A percentile compares a stretch with the other conserved stretches of the same genome.
These are phyloP conservation scores for Neofusicoccum parvum DNA, from an alignment of 2,329 filamentous ascomycete species.

Conservation along the genomic window DNA sequence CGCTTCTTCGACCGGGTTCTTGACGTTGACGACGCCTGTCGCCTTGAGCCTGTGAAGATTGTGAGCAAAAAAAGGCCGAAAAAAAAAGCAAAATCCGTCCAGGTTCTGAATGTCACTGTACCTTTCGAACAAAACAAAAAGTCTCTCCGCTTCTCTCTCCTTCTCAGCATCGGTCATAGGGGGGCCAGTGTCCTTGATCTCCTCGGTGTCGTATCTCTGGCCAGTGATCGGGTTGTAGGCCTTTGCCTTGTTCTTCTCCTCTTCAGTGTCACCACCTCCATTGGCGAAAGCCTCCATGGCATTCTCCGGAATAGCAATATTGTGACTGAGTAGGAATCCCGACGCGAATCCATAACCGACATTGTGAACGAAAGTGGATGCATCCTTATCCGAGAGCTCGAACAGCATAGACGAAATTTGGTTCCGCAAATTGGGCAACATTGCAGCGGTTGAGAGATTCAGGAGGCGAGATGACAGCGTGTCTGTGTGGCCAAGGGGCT, in stretches of 20 bases:
- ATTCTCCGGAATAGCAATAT: slow-evolving; percentile 73
- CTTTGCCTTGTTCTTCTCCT: slow-evolving; percentile 27
- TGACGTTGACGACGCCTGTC: slow-evolving; percentile 74
- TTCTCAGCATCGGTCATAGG: slow-evolving; percentile 92
- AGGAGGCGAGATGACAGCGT: slow-evolving; percentile 77
- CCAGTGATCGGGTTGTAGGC: slow-evolving; percentile 84
- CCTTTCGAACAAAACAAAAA: slow-evolving; percentile 92
- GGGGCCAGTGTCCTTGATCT: slow-evolving; percentile 54
- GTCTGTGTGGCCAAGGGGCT: slow-evolving; percentile 74
- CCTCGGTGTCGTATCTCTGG: slow-evolving; percentile 73
- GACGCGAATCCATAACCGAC: slow-evolving; percentile 94
- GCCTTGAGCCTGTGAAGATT: slow-evolving; percentile 58
- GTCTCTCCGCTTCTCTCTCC: slow-evolving; percentile 82
- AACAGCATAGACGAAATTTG: slow-evolving; percentile 80
- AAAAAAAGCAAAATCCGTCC: no score
- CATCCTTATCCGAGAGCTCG: slow-evolving; percentile 80
- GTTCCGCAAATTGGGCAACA: slow-evolving; percentile 71
- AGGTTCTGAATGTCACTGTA: slow-evolving; percentile 34
- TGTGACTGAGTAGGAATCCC: slow-evolving; percentile 83
- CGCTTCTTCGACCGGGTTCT: slow-evolving; percentile 76
- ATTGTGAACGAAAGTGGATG: slow-evolving; percentile 80
- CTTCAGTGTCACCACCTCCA: slow-evolving; percentile 16
- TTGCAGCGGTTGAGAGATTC: slow-evolving; percentile 72
- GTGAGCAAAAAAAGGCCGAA: slow-evolving; percentile 18
- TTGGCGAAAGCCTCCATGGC: slow-evolving; percentile 58